Evolutionary conservation across 495 filamentous ascomycete species (phyloP), one percentile per base, ranked within the genome.

Genomic region (Cercophora sp.): DNA sequence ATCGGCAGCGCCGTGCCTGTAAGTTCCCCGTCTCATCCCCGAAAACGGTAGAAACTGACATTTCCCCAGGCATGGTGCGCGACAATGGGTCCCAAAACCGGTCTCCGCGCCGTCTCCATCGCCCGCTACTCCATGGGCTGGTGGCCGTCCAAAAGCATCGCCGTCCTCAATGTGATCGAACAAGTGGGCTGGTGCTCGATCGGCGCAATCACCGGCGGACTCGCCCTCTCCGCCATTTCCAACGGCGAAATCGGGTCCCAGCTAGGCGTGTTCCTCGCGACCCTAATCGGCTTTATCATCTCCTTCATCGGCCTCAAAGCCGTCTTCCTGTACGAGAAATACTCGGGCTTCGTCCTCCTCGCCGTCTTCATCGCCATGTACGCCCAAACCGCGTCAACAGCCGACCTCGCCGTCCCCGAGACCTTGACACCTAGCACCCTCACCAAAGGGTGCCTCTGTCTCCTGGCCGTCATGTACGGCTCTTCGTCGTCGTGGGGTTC

Each of bases 401-500:
- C 74, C 9, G 75, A 83, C 53, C 61, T 71, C 46, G 58, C 64
- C 8, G 60, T 68, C 1, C 67, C 69, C 0, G 58, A 74, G 13
- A 54, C 58, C 8, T 64, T 76, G 1, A 61, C 61, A 2, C 67
- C 66, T 2, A 26, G 70, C 5, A 70, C 65, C 5, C 61, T 70
- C 5, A 71, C 76, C 11, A 80, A 74, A 2, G 66, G 70, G 11
- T 69, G 77, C 16, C 68, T 85, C 26, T 77, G 62, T 27, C 66
- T 83, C 50, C 63, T 84, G 19, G 68, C 75, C 41, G 72, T 85
- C 50, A 65, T 81, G 42, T 85, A 82, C 59, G 79, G 78, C 18
- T 79, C 74, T 4, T 77, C 76, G n/a, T 77, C 74, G 1, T 80
- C 75, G 27, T 81, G 83, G 80, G 74, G 72, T 20, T 79, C 82